Conservation (phyloP, 495 filamentous ascomycete species). For the Sphaerosporella brunnea region DNA sequence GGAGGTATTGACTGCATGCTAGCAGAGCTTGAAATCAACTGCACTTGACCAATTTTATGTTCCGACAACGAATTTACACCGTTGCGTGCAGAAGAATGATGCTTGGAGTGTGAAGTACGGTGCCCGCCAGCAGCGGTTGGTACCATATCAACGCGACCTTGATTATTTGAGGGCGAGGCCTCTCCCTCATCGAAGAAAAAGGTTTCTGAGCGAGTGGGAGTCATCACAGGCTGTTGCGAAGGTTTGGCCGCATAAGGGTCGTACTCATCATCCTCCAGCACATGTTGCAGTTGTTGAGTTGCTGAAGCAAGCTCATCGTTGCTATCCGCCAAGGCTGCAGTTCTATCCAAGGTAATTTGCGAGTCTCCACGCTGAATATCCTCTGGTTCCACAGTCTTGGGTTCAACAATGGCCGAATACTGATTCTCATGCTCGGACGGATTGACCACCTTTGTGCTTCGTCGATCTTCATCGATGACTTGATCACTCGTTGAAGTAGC, state of each 20-base stretch:
- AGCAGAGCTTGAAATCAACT: conserved; percentile 18
- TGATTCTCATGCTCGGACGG: too few species aligned
- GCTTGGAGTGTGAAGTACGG: too few species aligned
- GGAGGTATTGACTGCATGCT: conserved; percentile 18
- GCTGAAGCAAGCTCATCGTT: background rate
- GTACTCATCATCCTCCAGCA: background rate
- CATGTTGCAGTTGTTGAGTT: background rate
- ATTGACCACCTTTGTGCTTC: too few species aligned
- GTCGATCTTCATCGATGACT: too few species aligned
- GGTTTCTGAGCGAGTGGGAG: background rate
- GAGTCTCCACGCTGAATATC: too few species aligned
- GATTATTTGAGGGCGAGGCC: too few species aligned
- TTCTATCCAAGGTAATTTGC: too few species aligned
- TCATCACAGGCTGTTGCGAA: background rate
- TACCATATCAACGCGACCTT: too few species aligned
- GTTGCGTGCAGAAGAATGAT: conserved; percentile 16
- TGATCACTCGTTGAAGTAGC: too few species aligned
- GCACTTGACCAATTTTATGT: conserved; percentile 24
- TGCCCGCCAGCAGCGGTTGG: too few species aligned
- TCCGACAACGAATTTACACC: conserved; percentile 23
- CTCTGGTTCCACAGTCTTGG: too few species aligned
- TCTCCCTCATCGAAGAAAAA: background rate
- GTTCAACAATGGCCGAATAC: too few species aligned
- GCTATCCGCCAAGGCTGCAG: background rate
- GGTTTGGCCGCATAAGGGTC: background rate